These are phyloP conservation scores for Microthlaspi erraticum DNA, from an alignment of 345 rosid species.

Conservation along the genomic window DNA sequence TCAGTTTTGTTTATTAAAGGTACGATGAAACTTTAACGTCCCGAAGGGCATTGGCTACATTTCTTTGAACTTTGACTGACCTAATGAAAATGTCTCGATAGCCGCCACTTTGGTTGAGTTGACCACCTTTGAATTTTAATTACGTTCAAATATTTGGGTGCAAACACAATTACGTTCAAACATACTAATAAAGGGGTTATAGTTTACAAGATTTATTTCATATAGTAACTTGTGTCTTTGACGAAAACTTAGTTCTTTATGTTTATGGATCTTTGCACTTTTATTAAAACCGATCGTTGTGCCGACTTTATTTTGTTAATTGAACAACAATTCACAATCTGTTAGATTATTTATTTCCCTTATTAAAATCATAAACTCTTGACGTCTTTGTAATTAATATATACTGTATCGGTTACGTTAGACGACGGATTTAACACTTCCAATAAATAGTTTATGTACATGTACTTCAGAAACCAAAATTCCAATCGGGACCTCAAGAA, in stretches of 20 bases:
- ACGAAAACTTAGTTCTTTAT: neutral
- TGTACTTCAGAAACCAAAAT: neutral
- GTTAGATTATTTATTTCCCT: neutral
- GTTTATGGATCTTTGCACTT: neutral
- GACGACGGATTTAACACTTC: neutral
- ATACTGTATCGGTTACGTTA: neutral
- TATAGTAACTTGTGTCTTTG: neutral
- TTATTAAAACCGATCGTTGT: neutral
- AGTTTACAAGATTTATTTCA: neutral
- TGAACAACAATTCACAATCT: neutral
- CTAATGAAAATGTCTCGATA: constrained; percentile 14
- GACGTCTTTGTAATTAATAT: neutral
- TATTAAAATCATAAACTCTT: too few relatives aligned
- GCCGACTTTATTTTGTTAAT: neutral
- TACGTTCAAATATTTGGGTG: too few relatives aligned
- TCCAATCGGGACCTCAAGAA: neutral
- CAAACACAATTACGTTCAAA: neutral
- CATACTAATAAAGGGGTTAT: neutral
- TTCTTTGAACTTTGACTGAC: constrained; percentile 44
- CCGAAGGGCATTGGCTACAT: constrained; percentile 15
- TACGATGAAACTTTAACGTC: neutral
- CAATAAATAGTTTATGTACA: neutral
- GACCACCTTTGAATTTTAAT: constrained; percentile 29
- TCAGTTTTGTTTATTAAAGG: neutral
- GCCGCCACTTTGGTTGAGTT: constrained; percentile 41